Evolutionary conservation across 345 rosid species (phyloP).

Genomic region (Citrus glauca): DNA sequence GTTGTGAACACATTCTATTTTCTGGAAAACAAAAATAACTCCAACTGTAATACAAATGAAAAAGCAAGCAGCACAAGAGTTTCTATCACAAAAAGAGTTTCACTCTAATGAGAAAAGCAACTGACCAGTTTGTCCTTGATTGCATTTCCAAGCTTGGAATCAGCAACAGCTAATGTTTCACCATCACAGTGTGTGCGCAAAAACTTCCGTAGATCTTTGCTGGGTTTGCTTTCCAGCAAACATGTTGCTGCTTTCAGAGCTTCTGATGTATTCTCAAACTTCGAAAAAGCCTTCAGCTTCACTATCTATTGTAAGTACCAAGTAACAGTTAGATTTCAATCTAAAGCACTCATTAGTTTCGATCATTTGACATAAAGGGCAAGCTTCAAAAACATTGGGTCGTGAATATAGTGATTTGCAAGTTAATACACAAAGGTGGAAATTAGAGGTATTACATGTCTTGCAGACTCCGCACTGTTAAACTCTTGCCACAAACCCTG

Average conservation of each 20-base stretch:
- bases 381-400: neutral
- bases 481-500: constrained; percentile 71
- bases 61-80: neutral
- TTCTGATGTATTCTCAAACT: constrained; percentile 87
- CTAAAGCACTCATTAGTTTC: neutral
- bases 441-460: constrained; percentile 37
- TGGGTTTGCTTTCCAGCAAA: constrained; percentile 64
- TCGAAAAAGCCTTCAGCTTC: constrained; percentile 75
- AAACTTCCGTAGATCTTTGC: constrained; percentile 80
- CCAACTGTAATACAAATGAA: constrained; percentile 7
- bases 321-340: neutral
- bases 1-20: constrained; percentile 93
- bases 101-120: neutral
- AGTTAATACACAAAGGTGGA: no score
- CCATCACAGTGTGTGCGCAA: constrained; percentile 64
- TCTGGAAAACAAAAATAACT: constrained; percentile 36
- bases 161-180: constrained; percentile 73
- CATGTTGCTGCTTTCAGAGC: constrained; percentile 79
- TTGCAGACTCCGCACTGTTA: constrained; percentile 46
- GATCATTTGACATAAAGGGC: neutral
- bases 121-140: constrained; percentile 85
- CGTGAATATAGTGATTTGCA: no score
- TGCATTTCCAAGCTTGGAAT: constrained; percentile 88
- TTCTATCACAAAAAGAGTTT: no score
- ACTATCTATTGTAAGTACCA: constrained; percentile 44